Percentiles rank a stretch among this genome's conserved stretches.
phyloP scores from a whole-genome alignment of 1,284 basidiomycete species.

The Puccinia coronata region DNA sequence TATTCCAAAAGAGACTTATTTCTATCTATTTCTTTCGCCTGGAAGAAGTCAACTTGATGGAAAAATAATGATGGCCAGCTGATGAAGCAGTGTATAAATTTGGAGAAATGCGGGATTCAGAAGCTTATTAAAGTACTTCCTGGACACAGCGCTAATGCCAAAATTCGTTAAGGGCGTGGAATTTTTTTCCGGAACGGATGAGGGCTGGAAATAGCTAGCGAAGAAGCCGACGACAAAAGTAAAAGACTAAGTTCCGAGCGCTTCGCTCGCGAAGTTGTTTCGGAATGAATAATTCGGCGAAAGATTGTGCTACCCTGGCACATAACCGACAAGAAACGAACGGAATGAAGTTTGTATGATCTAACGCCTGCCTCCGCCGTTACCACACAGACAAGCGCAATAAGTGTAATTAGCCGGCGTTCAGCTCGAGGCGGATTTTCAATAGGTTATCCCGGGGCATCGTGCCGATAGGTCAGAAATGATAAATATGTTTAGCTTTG shows the following conservation, averaged over 20 bases:
- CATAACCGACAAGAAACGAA: not conserved
- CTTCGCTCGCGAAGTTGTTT: conserved; percentile 12
- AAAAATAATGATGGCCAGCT: too few species aligned
- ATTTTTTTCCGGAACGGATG: not conserved
- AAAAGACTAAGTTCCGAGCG: not conserved
- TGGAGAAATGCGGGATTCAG: not conserved
- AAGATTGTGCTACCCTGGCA: conserved; percentile 3
- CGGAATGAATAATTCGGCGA: conserved; percentile 2
- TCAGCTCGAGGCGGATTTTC: too few species aligned
- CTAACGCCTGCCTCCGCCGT: not conserved
- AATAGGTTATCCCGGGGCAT: not conserved
- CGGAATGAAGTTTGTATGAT: not conserved
- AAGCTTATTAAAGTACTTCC: not conserved
- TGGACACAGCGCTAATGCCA: not conserved
- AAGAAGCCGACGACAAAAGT: not conserved
- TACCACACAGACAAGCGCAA: not conserved
- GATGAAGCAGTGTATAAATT: not conserved
- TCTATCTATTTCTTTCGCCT: not conserved
- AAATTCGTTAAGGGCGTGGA: not conserved
- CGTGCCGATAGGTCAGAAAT: not conserved
- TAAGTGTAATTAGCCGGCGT: not conserved
- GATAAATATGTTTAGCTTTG: not conserved
- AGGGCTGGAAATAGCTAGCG: not conserved
- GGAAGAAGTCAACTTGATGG: not conserved
- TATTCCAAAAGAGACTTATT: not conserved